phyloP scores from a whole-genome alignment of 208 protist species.

The Angomonas deanei region DNA sequence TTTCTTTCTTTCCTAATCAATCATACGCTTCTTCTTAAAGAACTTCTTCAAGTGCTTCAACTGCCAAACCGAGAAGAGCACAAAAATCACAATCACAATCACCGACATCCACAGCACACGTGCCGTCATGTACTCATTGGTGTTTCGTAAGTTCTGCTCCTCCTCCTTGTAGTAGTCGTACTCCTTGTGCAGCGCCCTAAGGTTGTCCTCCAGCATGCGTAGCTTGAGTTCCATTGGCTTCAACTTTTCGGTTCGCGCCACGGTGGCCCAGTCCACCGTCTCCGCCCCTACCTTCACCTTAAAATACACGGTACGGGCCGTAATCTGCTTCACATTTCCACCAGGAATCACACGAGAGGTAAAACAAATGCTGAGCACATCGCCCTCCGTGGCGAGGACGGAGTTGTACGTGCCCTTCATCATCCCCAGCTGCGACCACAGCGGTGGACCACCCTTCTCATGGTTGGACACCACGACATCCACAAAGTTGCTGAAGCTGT shows the following conservation, averaged over 20 bases:
- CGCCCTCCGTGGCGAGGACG: conserved; percentile 19
- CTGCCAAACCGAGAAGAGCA: conserved; percentile 64
- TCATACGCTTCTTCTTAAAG: conserved; percentile 89
- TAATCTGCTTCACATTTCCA: conserved; percentile 7
- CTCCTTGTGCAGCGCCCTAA: conserved; percentile 73
- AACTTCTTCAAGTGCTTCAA: conserved; percentile 75
- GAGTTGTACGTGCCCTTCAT: conserved; percentile 20
- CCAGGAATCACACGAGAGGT: conserved; percentile 17
- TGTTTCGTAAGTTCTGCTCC: conserved; percentile 83
- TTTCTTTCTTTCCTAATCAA: conserved; percentile 42
- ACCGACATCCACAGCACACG: conserved; percentile 65
- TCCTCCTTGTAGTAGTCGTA: conserved; percentile 85
- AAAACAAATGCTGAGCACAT: conserved; percentile 75
- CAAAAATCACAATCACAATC: conserved; percentile 56
- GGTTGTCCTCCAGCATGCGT: conserved; percentile 81
- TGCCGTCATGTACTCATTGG: conserved; percentile 77
- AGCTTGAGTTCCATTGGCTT: conserved; percentile 89
- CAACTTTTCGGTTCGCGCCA: conserved; percentile 82
- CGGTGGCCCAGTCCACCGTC: conserved; percentile 52
- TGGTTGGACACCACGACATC: conserved; percentile 25
- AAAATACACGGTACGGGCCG: conserved; percentile 25
- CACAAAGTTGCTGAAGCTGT: conserved; percentile 61
- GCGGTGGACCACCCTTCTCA: conserved; percentile 15
- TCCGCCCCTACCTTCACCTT: conserved; percentile 24
- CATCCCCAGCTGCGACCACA: conserved; percentile 17